Percentiles rank a stretch among this genome's conserved stretches.
Conservation (phyloP, 495 filamentous ascomycete species). For the Xylaria grammica region DNA sequence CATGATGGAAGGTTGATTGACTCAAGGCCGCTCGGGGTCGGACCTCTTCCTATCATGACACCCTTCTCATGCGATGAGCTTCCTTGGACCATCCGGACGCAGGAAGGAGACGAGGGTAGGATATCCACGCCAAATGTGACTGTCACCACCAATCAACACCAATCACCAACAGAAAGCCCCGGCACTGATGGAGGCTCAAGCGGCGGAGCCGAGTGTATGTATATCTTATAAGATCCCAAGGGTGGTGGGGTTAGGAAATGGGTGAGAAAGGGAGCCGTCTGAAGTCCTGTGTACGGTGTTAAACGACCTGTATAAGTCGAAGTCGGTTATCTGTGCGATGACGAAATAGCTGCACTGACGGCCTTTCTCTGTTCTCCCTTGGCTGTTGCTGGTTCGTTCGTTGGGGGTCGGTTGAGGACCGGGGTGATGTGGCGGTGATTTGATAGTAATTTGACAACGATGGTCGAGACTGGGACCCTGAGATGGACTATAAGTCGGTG, state of each 20-base stretch:
- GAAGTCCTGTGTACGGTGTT: background rate
- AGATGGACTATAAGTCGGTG: background rate
- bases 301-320: too few species aligned
- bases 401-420: background rate
- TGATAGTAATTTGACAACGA: conserved; percentile 1
- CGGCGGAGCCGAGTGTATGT: background rate
- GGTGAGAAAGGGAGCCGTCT: background rate
- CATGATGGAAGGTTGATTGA: conserved; percentile 38
- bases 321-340: conserved; percentile 19
- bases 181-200: background rate
- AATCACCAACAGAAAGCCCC: background rate
- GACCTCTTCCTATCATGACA: conserved; percentile 33
- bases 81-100: conserved; percentile 14
- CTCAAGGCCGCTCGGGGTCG: conserved; percentile 33
- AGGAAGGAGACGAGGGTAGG: background rate
- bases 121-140: background rate
- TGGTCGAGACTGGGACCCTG: background rate
- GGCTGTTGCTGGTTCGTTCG: background rate
- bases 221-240: background rate
- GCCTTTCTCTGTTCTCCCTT: background rate
- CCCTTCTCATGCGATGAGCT: conserved; percentile 22
- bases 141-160: background rate
- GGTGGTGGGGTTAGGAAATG: conserved; percentile 3
- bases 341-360: conserved; percentile 11
- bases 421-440: too few species aligned